Percentiles rank a stretch among this genome's conserved stretches.
These are phyloP conservation scores for Ceratobasidium sp. DNA, from an alignment of 1,284 basidiomycete species.

Conservation along the genomic window DNA sequence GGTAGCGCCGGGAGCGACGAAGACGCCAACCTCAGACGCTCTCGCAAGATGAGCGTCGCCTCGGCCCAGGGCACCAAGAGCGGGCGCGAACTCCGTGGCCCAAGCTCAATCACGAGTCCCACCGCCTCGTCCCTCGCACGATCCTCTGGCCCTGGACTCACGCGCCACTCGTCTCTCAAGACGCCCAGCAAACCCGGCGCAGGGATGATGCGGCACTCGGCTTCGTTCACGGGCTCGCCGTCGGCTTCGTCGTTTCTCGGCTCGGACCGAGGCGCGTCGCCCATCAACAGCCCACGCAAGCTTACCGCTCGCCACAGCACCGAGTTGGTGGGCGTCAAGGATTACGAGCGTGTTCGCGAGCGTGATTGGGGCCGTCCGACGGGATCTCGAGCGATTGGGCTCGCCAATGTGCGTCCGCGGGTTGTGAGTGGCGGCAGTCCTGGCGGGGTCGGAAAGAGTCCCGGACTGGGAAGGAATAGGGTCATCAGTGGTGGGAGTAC, in stretches of 20 bases:
- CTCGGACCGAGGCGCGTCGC: constrained; percentile 3
- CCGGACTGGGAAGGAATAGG: neutral
- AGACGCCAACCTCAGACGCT: neutral
- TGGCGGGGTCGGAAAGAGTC: neutral
- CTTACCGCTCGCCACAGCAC: neutral
- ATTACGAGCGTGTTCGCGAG: constrained; percentile 12
- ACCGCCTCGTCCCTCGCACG: constrained; percentile 9
- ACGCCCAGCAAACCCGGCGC: constrained; percentile 15
- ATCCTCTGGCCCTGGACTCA: neutral
- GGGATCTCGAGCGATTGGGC: constrained; percentile 11
- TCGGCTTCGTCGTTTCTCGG: constrained; percentile 17
- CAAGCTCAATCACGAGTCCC: constrained; percentile 4
- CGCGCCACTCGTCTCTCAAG: constrained; percentile 24
- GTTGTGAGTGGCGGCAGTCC: neutral
- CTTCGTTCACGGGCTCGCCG: neutral
- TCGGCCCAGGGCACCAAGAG: neutral
- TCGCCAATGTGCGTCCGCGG: neutral
- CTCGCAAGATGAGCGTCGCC: neutral
- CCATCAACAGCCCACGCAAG: constrained; percentile 12
- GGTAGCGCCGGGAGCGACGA: constrained; percentile 32
- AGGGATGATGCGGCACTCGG: constrained; percentile 13
- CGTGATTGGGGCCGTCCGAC: constrained; percentile 28
- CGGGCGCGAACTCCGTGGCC: constrained; percentile 4
- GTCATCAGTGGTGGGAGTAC: constrained; percentile 19
- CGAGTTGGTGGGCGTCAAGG: neutral